These are phyloP conservation scores for Chalciporus piperatus DNA, from an alignment of 768 basidiomycete species.

Conservation along the genomic window DNA sequence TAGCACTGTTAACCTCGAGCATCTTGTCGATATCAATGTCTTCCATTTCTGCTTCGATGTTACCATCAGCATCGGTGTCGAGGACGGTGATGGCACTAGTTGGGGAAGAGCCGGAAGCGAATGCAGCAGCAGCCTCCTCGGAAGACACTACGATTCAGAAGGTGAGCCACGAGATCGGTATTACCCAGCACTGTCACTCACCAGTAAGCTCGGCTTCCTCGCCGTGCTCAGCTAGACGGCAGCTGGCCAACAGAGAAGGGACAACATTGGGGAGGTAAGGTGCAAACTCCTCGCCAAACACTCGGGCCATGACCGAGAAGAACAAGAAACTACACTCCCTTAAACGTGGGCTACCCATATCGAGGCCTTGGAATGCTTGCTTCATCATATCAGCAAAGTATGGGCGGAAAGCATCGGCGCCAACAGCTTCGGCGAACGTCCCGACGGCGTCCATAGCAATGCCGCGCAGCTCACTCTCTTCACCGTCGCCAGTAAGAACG, in stretches of 20 bases:
- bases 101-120: slow-evolving; percentile 72
- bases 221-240: slow-evolving; percentile 79
- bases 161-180: background rate
- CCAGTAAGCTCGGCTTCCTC: slow-evolving; percentile 47
- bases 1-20: slow-evolving; percentile 90
- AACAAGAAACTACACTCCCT: slow-evolving; percentile 97
- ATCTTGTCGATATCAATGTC: slow-evolving; percentile 84
- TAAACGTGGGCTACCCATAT: slow-evolving; percentile 81
- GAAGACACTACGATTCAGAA: slow-evolving; percentile 38
- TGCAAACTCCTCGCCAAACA: slow-evolving; percentile 93
- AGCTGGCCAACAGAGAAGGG: slow-evolving; percentile 78
- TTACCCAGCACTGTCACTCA: slow-evolving; percentile 28
- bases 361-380: slow-evolving; percentile 86
- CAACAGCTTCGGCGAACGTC: slow-evolving; percentile 96
- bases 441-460: slow-evolving; percentile 99
- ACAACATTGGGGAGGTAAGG: slow-evolving; percentile 83
- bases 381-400: slow-evolving; percentile 97
- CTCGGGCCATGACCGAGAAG: slow-evolving; percentile 97
- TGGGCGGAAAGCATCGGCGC: slow-evolving; percentile 89
- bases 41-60: slow-evolving; percentile 62
- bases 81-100: slow-evolving; percentile 64
- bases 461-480: slow-evolving; percentile 91
- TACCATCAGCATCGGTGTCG: slow-evolving; percentile 54
- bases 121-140: slow-evolving; percentile 55
- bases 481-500: slow-evolving; percentile 78